These are phyloP conservation scores for Zizania latifolia DNA, from an alignment of 176 grass and related monocot genomes.

Conservation along the genomic window DNA sequence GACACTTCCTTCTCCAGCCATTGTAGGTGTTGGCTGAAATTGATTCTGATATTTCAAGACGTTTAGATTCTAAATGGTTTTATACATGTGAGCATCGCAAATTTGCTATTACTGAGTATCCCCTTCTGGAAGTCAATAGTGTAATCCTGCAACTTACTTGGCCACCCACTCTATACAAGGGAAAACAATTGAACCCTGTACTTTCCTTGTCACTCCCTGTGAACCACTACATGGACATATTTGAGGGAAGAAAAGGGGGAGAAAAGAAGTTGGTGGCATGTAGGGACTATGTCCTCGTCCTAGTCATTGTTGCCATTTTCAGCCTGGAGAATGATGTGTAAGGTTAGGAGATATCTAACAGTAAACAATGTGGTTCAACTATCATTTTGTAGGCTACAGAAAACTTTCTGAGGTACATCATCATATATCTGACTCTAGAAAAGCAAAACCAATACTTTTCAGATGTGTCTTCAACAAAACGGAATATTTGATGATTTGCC, in stretches of 20 bases:
- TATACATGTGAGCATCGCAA: background rate
- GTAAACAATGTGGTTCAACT: background rate
- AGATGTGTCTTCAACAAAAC: background rate
- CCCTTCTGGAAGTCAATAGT: slow-evolving; percentile 8
- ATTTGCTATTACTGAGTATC: background rate
- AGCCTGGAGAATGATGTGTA: background rate
- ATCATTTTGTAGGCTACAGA: background rate
- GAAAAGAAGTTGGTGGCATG: background rate
- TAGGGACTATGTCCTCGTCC: background rate
- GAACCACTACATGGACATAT: background rate
- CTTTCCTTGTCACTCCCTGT: background rate
- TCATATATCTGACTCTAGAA: background rate
- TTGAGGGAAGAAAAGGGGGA: background rate
- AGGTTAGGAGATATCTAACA: background rate
- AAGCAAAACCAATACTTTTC: background rate
- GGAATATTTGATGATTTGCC: too few relatives aligned
- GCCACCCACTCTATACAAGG: background rate
- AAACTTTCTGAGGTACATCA: background rate
- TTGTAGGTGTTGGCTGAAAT: background rate
- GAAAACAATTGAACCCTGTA: background rate
- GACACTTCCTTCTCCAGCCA: background rate
- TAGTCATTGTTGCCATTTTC: background rate
- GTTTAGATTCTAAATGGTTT: background rate
- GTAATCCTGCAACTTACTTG: background rate
- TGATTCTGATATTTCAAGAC: background rate